Evolutionary conservation across 306 rosid species (phyloP).

Genomic region (Inga leiocalycina): DNA sequence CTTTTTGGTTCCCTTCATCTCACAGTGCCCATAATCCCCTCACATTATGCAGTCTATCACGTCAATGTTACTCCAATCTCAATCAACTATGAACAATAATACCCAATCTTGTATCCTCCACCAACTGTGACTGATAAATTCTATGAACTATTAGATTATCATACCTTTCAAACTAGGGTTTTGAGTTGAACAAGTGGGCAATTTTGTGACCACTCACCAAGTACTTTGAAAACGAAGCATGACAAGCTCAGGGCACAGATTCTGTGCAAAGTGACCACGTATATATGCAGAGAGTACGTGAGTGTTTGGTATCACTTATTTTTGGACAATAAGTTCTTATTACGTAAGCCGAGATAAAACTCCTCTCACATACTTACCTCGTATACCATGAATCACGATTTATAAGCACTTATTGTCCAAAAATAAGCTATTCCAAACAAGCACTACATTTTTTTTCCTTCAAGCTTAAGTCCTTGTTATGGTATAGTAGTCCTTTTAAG

Average conservation of each 20-base stretch:
- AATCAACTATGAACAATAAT: slow-evolving; percentile 19
- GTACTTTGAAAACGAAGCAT: slow-evolving; percentile 43
- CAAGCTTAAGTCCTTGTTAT: slow-evolving; percentile 23
- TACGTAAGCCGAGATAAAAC: no score
- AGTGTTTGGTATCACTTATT: no score
- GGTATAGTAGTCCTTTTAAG: neutral
- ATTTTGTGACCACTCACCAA: slow-evolving; percentile 11
- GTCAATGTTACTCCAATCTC: slow-evolving; percentile 26
- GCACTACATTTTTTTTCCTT: slow-evolving; percentile 11
- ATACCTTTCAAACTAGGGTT: neutral
- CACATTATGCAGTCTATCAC: slow-evolving; percentile 17
- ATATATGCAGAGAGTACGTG: slow-evolving; percentile 12
- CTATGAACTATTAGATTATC: neutral
- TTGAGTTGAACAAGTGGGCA: slow-evolving; percentile 29
- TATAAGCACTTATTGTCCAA: no score
- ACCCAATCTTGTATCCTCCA: slow-evolving; percentile 17
- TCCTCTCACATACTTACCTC: no score
- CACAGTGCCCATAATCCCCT: slow-evolving; percentile 24
- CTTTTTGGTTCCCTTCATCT: neutral
- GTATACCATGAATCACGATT: no score
- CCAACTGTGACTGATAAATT: neutral
- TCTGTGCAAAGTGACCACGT: neutral
- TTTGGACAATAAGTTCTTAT: no score
- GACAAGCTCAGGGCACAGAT: slow-evolving; percentile 1
- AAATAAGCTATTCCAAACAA: no score